These are phyloP conservation scores for Nitzschia inconspicua DNA, from an alignment of 108 stramenopile genomes.

Conservation along the genomic window DNA sequence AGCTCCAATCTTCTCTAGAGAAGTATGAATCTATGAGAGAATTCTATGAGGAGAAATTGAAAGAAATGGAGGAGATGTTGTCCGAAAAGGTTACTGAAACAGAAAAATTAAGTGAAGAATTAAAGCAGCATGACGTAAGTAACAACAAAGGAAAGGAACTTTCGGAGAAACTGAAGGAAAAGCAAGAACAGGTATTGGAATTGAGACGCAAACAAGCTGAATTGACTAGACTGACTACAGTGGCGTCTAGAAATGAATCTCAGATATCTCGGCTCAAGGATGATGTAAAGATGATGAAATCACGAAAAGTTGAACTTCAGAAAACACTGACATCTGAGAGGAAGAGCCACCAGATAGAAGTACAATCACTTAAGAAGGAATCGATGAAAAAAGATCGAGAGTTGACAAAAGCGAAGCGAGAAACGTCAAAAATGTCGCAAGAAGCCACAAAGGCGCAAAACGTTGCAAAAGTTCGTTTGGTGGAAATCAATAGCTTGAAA, in stretches of 20 bases:
- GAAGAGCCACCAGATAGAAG: constrained; percentile 35
- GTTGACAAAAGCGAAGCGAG: constrained; percentile 30
- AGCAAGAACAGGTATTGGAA: constrained; percentile 44
- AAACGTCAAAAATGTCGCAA: constrained; percentile 22
- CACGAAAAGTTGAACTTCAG: constrained; percentile 46
- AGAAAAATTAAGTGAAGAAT: constrained; percentile 31
- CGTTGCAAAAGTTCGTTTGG: constrained; percentile 45
- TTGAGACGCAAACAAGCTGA: constrained; percentile 41
- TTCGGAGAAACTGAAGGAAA: constrained; percentile 27
- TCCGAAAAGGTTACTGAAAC: constrained; percentile 39
- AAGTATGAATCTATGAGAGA: constrained; percentile 55
- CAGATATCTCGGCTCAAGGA: constrained; percentile 34
- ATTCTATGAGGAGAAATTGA: constrained; percentile 52
- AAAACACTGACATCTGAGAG: constrained; percentile 38
- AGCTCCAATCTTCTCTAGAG: constrained; percentile 41
- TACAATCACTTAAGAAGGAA: constrained; percentile 48
- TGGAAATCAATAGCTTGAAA: constrained; percentile 42
- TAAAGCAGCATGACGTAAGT: constrained; percentile 24
- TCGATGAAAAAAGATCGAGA: constrained; percentile 48
- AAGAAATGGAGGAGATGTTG: constrained; percentile 43
- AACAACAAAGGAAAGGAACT: constrained; percentile 22
- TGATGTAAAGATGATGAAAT: constrained; percentile 47
- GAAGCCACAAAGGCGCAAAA: constrained; percentile 64
- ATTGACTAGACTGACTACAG: constrained; percentile 36
- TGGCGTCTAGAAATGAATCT: constrained; percentile 48